Percentiles rank a stretch among this genome's conserved stretches.
Evolutionary conservation across 306 rosid species (phyloP).

Genomic region (Oemleria cerasiformis): DNA sequence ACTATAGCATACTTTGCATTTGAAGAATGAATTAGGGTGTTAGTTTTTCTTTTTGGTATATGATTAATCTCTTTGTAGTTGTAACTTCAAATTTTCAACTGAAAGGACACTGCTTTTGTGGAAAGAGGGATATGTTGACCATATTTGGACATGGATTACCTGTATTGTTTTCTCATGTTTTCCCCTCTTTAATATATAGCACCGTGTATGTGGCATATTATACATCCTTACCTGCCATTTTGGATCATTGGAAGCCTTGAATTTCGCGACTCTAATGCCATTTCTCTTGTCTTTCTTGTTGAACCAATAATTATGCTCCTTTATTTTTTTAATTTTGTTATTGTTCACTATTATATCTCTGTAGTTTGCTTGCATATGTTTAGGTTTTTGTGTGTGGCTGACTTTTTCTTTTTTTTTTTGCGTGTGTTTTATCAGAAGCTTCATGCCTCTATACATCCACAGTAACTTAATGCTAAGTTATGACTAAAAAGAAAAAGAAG

Average conservation of each 20-base stretch:
- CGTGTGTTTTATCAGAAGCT: background rate
- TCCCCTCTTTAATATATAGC: background rate
- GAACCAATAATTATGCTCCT: background rate
- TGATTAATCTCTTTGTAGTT: background rate
- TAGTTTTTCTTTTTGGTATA: background rate
- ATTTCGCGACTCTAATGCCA: background rate
- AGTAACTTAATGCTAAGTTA: background rate
- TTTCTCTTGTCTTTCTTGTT: background rate
- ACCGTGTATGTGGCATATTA: background rate
- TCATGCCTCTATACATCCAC: constrained; percentile 16
- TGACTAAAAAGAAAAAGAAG: background rate
- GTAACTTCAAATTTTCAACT: constrained; percentile 2
- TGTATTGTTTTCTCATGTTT: background rate
- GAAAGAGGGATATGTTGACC: background rate
- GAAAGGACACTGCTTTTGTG: background rate
- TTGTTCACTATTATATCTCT: background rate
- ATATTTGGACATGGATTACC: background rate
- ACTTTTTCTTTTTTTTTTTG: background rate
- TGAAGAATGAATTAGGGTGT: background rate
- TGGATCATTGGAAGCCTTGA: background rate
- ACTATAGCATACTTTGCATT: background rate
- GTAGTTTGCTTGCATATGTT: background rate
- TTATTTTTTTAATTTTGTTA: background rate
- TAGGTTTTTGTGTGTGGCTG: background rate
- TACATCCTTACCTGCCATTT: background rate